Evolutionary conservation across 495 filamentous ascomycete species (phyloP).

Genomic region (Staphylotrichum tortipilum): DNA sequence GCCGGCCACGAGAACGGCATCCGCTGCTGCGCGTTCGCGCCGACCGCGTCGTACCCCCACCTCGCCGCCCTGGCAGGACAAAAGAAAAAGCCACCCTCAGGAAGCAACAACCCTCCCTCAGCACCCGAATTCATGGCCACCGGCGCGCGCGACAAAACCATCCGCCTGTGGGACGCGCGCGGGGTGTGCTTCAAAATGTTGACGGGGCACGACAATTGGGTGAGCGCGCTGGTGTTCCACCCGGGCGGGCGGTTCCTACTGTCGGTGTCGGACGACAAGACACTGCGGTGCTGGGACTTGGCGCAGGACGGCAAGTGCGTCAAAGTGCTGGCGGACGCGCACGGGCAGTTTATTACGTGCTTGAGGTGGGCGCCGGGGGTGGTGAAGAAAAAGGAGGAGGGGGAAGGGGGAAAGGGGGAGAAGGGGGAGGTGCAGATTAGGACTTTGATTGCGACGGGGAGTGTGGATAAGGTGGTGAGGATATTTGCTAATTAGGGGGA

Average conservation of each 20-base stretch:
- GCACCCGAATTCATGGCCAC: constrained; percentile 86
- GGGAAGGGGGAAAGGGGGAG: constrained; percentile 43
- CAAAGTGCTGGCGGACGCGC: constrained; percentile 67
- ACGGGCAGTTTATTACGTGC: constrained; percentile 80
- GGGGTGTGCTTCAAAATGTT: constrained; percentile 82
- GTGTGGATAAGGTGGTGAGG: constrained; percentile 52
- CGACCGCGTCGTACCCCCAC: constrained; percentile 66
- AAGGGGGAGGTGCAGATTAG: constrained; percentile 37
- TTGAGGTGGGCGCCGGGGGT: constrained; percentile 80
- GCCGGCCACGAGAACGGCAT: constrained; percentile 86
- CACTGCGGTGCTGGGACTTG: constrained; percentile 90
- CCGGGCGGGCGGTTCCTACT: constrained; percentile 89
- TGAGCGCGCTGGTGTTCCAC: constrained; percentile 78
- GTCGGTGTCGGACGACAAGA: constrained; percentile 81
- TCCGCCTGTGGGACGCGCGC: constrained; percentile 79
- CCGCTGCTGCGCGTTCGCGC: constrained; percentile 84
- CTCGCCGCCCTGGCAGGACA: constrained; percentile 73
- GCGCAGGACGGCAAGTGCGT: constrained; percentile 83
- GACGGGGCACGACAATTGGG: constrained; percentile 93
- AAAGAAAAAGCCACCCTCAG: constrained; percentile 59
- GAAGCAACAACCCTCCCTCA: no score
- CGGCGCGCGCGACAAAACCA: constrained; percentile 81
- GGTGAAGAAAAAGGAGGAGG: constrained; percentile 39
- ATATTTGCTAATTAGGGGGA: constrained; percentile 45
- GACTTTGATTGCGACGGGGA: constrained; percentile 56